Evolutionary conservation across 257 asterid genomes (phyloP), one percentile per base, ranked within the genome.

Genomic region (Solanum tacnaense): DNA sequence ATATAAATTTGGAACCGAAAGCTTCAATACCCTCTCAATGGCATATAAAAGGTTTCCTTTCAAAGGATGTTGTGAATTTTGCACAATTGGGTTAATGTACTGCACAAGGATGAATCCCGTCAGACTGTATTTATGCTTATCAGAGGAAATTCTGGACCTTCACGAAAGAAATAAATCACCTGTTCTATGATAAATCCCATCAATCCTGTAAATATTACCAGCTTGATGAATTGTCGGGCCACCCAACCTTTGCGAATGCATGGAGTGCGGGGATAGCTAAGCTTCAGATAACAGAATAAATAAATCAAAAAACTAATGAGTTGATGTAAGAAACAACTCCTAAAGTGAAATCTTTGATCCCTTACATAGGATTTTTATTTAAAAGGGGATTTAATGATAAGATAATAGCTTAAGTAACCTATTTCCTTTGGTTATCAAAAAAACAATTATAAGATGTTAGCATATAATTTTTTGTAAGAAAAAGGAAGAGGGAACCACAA

Each of bases 221-320:
- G 91, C 93, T 96, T 96, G 89, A 95, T 90, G 90, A 96, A 92
- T 88, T 95, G 99, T 8, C 98, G 97, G 35, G 90, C 93, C 87
- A 97, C 98, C 99, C 99, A 97, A 89, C 99, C 95, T 93, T 94
- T 96, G 52, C 99, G 95, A 89, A 96, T 93, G 93, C 90, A 93
- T 87, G 98, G 81, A 86, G 96, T 93, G 68, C 94, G 98, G 35
- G 99, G 99, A 93, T 97, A 97, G 94, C 94, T 95, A 91, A 92
- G 94, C 99, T 97, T 90, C 91, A 94, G 87, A 91, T 68, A 86
- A 84, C 56, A 90, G 15, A 34, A 86, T 39, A 81, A 9, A 29
- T 46, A 81, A 81, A 81, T 49, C 68, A 81, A 46, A 46, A 81
- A 29, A 27, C 46, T 27, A 81, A 81, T 81, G 85, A 46, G 85